Conservation (phyloP, 306 rosid species). For the Gleditsia sinensis region DNA sequence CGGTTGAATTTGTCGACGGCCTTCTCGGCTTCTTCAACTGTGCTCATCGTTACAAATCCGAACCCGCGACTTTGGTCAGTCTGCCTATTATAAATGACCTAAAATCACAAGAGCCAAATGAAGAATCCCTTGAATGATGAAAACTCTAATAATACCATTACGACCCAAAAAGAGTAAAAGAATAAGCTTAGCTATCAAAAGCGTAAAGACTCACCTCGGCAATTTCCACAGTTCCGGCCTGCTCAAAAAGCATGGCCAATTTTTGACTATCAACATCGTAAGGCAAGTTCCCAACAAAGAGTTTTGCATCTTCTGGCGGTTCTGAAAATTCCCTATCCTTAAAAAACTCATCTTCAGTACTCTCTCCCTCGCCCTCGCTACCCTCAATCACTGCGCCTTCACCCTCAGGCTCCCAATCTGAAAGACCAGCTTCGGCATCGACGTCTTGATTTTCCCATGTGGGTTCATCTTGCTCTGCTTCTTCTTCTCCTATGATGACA, state of each 20-base stretch:
- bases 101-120: constrained; percentile 27
- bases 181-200: neutral
- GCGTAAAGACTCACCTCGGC: constrained; percentile 59
- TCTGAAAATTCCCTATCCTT: constrained; percentile 44
- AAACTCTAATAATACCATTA: neutral
- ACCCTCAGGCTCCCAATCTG: constrained; percentile 50
- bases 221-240: constrained; percentile 83
- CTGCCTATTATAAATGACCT: constrained; percentile 93
- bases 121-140: neutral
- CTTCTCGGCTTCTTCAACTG: constrained; percentile 87
- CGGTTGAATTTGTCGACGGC: constrained; percentile 71
- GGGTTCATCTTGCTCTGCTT: constrained; percentile 29
- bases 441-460: constrained; percentile 42
- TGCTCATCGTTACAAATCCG: constrained; percentile 91
- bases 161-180: neutral
- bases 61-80: constrained; percentile 94
- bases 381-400: constrained; percentile 33
- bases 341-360: constrained; percentile 42
- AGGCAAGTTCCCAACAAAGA: constrained; percentile 95
- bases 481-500: constrained; percentile 36
- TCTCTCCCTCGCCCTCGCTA: constrained; percentile 31
- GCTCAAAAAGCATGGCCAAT: constrained; percentile 78
- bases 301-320: constrained; percentile 80
- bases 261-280: constrained; percentile 74
- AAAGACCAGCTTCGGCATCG: constrained; percentile 39